A percentile compares a stretch with the other conserved stretches of the same genome.
phyloP scores from a whole-genome alignment of 768 basidiomycete species.

The Lanmaoa rubissima region DNA sequence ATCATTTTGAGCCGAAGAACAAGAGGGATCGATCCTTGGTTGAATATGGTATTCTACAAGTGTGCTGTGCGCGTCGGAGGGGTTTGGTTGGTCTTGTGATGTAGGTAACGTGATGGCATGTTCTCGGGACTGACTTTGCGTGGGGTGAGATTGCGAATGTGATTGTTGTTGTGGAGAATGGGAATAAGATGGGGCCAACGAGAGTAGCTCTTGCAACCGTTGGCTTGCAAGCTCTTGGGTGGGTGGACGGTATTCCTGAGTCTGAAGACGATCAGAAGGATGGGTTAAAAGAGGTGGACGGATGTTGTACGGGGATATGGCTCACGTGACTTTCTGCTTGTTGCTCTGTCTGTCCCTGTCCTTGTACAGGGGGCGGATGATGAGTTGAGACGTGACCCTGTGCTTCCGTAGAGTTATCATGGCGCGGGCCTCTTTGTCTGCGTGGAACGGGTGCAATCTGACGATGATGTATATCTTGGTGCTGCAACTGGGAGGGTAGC shows the following conservation, averaged over 20 bases:
- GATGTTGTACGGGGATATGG: background rate
- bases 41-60: slow-evolving; percentile 3
- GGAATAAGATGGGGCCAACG: slow-evolving; percentile 4
- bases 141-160: background rate
- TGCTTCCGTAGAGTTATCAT: background rate
- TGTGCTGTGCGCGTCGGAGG: background rate
- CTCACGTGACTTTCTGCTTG: slow-evolving; percentile 8
- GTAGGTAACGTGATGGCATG: background rate
- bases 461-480: slow-evolving; percentile 4
- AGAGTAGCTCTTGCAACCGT: slow-evolving; percentile 27
- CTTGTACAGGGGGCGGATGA: background rate
- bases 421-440: background rate
- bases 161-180: background rate
- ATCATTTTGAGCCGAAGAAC: slow-evolving; percentile 6
- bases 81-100: background rate
- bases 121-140: slow-evolving; percentile 2
- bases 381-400: background rate
- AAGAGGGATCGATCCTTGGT: background rate
- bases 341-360: background rate
- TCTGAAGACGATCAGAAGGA: background rate
- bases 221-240: slow-evolving; percentile 16
- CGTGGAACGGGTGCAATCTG: slow-evolving; percentile 13
- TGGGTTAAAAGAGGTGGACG: background rate
- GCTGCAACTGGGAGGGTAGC: background rate
- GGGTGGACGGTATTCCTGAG: background rate